Evolutionary conservation across 768 basidiomycete genomes (phyloP), one percentile per base, ranked within the genome.

Genomic region (Tricholoma matsutake): DNA sequence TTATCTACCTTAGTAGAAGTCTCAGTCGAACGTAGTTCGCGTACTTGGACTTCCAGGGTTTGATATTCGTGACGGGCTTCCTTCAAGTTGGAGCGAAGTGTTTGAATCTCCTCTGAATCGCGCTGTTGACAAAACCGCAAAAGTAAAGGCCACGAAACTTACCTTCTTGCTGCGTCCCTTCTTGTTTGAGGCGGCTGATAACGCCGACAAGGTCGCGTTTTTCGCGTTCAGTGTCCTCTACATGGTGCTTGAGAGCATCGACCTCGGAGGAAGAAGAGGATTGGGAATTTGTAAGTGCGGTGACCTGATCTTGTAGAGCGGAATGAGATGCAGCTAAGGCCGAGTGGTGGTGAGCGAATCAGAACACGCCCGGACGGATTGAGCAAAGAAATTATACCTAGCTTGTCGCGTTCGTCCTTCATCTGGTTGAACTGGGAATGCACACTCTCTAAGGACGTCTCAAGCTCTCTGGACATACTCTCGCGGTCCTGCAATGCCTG

Each of bases 161-260:
- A 94, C 94, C 91, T 62, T 94, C 90, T 57, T 89, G 84, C 68
- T 89, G 85, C 7, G 81, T 68, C 43, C 81, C 79, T 62, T 95
- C 91, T 66, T 91, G 86, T 71, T 93, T 91, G 63, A 94, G 75
- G 57, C 91, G 83, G 71, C 90, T 94, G 4, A 95, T 85, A 47
- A 94, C 89, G 29, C 83, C 85, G 45, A 96, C 79, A 52, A 97
- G 82, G 63, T 96, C 93, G 34, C 94, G 86, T 75, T 97, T 97
- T 79, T 97, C 96, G 57, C 91, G 82, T 64, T 97, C 93, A 1
- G 83, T 82, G 62, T 92, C 90, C 20, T 92, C 86, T 4, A 89
- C 75, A 39, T 85, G 83, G 58, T 75, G 81, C 64, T 81, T 85
- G 37, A 92, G 69, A 6, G 75, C 71, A 35, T 86, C 86, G 7